A percentile compares a stretch with the other conserved stretches of the same genome.
Conservation (phyloP, 345 rosid species). For the Euphorbia peplus region DNA sequence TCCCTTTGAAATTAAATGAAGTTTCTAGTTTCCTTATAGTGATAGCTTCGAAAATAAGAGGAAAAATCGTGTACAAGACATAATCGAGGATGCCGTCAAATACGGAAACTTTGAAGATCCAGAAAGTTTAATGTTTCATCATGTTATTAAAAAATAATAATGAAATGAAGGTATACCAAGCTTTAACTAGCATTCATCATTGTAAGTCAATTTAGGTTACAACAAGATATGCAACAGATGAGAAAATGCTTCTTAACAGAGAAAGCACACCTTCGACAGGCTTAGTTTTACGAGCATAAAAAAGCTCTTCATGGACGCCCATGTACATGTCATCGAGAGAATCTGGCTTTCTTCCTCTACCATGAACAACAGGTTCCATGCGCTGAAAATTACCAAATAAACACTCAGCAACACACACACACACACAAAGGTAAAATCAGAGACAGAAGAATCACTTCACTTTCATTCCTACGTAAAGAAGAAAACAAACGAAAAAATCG, state of each 20-base stretch:
- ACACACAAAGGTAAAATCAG: background rate
- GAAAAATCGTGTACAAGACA: background rate
- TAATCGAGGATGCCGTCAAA: background rate
- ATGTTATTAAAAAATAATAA: no score
- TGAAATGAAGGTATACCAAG: background rate
- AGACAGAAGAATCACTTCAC: background rate
- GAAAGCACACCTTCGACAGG: constrained; percentile 72
- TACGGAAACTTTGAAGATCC: background rate
- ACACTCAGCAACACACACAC: no score
- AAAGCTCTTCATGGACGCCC: constrained; percentile 69
- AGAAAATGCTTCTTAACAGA: background rate
- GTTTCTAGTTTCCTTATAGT: background rate
- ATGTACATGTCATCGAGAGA: constrained; percentile 80
- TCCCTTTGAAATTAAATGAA: background rate
- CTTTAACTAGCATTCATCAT: background rate
- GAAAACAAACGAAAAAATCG: background rate
- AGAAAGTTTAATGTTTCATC: background rate
- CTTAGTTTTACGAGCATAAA: constrained; percentile 83
- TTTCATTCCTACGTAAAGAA: background rate
- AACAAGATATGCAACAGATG: background rate
- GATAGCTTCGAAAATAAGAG: background rate
- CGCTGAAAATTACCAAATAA: constrained; percentile 33
- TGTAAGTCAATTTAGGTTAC: background rate
- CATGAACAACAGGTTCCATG: constrained; percentile 82
- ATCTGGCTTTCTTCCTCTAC: constrained; percentile 71